Evolutionary conservation across 1,284 basidiomycete genomes (phyloP).

Genomic region (Wolfiporia cocos): DNA sequence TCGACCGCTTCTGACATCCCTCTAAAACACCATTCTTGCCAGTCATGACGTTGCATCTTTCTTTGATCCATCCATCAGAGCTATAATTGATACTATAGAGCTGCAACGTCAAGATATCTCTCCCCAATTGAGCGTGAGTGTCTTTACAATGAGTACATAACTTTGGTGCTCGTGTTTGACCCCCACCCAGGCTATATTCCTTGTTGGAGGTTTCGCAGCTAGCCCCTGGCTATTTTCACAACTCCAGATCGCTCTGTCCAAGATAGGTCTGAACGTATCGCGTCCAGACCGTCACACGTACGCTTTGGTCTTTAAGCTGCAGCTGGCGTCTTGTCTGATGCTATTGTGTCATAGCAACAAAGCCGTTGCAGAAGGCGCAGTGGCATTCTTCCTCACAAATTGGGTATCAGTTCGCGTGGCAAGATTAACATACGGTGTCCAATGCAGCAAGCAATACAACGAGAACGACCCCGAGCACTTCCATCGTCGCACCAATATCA

Average conservation of each 20-base stretch:
- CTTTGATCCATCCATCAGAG: conserved; percentile 33
- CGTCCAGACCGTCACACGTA: conserved; percentile 38
- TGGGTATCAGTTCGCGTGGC: conserved; percentile 28
- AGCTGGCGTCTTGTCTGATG: too few relatives aligned
- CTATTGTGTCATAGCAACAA: conserved; percentile 14
- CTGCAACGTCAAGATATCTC: conserved; percentile 25
- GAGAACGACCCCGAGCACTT: conserved; percentile 19
- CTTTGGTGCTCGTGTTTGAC: background rate
- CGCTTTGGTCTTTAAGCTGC: background rate
- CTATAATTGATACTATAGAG: conserved; percentile 27
- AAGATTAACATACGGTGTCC: conserved; percentile 30
- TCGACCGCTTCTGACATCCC: background rate
- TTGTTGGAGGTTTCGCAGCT: conserved; percentile 35
- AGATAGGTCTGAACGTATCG: conserved; percentile 29
- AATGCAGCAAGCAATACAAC: conserved; percentile 8
- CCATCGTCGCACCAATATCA: background rate
- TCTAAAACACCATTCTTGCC: background rate
- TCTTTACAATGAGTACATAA: too few relatives aligned
- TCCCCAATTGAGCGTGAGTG: too few relatives aligned
- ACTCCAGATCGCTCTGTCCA: conserved; percentile 20
- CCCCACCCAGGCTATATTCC: conserved; percentile 26
- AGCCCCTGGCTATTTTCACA: conserved; percentile 30
- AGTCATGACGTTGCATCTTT: conserved; percentile 15
- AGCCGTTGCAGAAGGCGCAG: conserved; percentile 31
- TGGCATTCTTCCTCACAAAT: conserved; percentile 30